Base-by-base conservation (phyloP, 768 basidiomycete genomes). In the Collybiopsis luxurians region DNA sequence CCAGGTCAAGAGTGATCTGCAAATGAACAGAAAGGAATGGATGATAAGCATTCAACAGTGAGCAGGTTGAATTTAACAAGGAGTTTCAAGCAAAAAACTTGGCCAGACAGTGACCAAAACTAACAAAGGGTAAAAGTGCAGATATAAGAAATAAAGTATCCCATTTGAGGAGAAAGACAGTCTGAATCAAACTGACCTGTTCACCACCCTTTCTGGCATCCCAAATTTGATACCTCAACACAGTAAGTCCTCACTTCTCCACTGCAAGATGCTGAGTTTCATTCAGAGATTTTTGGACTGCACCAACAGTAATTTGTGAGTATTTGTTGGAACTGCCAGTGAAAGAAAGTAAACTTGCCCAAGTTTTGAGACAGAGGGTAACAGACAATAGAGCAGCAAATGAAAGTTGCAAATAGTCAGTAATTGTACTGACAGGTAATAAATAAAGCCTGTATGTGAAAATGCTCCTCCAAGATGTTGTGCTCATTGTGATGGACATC, bases 241-340 rank as follows among this genome's bases (percentile, higher is more conserved):
- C 73, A 30, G 90, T 91, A 39, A 81, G 57, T 5, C 94, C 93
- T 54, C 92, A 80, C 78, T 87, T 95, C 79, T 98, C 96, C 65
- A 93, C 90, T 45, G 76, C 79, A 57, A 94, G 79, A 60, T 94
- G 89, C 64, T 92, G 82, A 58, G 85, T 85, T 78, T 98, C 95
- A 76, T 90, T 90, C 70, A 98, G 76, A 49, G 92, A 95, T 65
- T 86, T 81, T 67, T 96, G 91, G 60, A 98, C 80, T 49, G 96
- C 95, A 60, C 89, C 86, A 45, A 95, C 95, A 57, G 93, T 91
- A 71, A 99, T 92, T 73, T 92, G 89, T 65, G 92, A 85, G 83
- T 92, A 98, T 76, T 95, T 95, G 89, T 98, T 99, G 87, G 89
- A 98, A 60, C 96, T 99, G 69, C 21, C 6, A 13, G 31, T 13